Evolutionary conservation across 352 stramenopile species (phyloP).

Genomic region (Pythium graminicola): DNA sequence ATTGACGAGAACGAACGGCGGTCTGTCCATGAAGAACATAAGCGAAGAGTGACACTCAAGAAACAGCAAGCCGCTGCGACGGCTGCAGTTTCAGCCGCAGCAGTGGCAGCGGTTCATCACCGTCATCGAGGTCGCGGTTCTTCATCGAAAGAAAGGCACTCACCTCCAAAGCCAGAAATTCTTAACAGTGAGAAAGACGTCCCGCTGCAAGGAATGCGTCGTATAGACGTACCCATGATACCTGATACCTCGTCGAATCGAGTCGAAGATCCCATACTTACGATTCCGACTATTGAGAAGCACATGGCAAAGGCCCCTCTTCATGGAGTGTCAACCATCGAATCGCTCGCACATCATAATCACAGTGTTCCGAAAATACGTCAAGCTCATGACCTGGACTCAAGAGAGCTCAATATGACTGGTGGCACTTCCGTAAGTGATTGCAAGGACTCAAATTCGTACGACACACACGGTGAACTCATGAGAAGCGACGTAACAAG

Average conservation of each 20-base stretch:
- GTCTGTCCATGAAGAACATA: slow-evolving; percentile 13
- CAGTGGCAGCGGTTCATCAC: neutral
- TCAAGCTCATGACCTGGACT: neutral
- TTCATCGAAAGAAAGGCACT: neutral
- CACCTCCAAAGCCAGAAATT: neutral
- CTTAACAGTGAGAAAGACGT: neutral
- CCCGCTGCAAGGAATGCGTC: neutral
- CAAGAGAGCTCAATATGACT: no score
- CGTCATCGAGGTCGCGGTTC: neutral
- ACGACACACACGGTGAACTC: no score
- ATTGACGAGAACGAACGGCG: slow-evolving; percentile 5
- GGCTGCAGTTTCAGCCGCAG: neutral
- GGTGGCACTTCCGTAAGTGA: no score
- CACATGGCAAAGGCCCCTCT: neutral
- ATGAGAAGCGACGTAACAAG: neutral
- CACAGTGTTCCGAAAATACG: neutral
- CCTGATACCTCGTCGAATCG: neutral
- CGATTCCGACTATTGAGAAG: slow-evolving; percentile 8
- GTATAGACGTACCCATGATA: neutral
- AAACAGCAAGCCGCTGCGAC: slow-evolving; percentile 1
- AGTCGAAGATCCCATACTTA: slow-evolving; percentile 2
- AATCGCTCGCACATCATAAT: neutral
- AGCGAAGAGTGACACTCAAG: slow-evolving; percentile 2
- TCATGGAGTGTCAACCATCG: neutral
- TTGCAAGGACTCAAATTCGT: no score